Conservation (phyloP, 2,329 filamentous ascomycete genomes). For the Neopestalotiopsis sp. region DNA sequence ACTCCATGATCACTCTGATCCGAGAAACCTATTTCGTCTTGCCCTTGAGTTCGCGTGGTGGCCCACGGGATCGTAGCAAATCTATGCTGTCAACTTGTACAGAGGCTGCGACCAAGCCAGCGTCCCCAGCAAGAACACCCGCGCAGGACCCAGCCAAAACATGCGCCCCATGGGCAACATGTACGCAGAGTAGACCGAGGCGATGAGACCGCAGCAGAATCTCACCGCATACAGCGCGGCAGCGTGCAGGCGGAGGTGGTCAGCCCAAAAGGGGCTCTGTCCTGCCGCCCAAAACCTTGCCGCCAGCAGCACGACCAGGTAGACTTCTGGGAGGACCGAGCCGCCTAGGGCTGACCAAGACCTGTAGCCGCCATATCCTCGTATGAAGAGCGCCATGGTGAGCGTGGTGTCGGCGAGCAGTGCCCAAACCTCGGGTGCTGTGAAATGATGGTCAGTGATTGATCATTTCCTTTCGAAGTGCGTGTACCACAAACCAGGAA, state of each 20-base stretch:
- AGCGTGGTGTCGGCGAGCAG: neutral
- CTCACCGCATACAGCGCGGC: neutral
- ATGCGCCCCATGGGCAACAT: neutral
- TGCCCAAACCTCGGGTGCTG: neutral
- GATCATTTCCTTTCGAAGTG: neutral
- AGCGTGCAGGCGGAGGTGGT: neutral
- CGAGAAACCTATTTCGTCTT: too few species aligned
- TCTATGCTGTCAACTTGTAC: neutral
- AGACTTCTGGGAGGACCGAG: constrained; percentile 5
- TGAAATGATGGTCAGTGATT: neutral
- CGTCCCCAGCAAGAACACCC: neutral
- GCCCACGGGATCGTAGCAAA: neutral
- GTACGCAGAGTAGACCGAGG: neutral
- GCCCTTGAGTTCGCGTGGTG: too few species aligned
- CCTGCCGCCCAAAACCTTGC: neutral
- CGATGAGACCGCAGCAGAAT: neutral
- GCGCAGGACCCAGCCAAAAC: neutral
- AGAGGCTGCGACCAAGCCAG: neutral
- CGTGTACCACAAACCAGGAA: neutral
- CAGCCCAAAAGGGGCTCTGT: neutral
- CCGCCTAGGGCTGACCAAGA: neutral
- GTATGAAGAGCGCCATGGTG: neutral
- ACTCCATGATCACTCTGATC: too few species aligned
- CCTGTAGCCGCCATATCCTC: neutral
- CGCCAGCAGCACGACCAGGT: neutral